Percentiles rank a stretch among this genome's conserved stretches.
Evolutionary conservation across 1,139 yeast genomes (phyloP).

Genomic region (Yamadazyma spencermartinsiae): DNA sequence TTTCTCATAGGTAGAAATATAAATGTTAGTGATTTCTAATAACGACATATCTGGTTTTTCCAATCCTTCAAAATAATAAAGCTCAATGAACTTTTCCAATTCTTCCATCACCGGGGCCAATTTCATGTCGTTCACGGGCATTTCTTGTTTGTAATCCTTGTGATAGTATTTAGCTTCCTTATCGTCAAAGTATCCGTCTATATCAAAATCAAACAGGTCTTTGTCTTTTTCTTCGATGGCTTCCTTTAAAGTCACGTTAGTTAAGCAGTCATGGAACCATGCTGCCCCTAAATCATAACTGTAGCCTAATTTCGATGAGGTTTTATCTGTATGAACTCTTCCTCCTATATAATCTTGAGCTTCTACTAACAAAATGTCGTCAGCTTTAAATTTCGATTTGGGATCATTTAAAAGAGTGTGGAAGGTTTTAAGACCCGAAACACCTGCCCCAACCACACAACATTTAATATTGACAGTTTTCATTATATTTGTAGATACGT

Average conservation of each 20-base stretch:
- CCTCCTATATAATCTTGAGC: constrained; percentile 56
- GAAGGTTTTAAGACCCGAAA: constrained; percentile 80
- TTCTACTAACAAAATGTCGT: constrained; percentile 45
- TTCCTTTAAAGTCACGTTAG: constrained; percentile 51
- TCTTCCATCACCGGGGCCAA: constrained; percentile 51
- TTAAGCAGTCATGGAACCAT: constrained; percentile 84
- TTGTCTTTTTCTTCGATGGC: constrained; percentile 23
- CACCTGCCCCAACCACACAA: constrained; percentile 75
- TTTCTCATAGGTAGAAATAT: constrained; percentile 44
- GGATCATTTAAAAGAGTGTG: constrained; percentile 44
- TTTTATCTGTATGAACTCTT: constrained; percentile 36
- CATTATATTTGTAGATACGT: constrained; percentile 1
- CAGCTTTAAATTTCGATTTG: constrained; percentile 28
- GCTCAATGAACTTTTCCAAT: constrained; percentile 59
- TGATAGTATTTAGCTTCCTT: constrained; percentile 43
- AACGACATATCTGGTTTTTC: constrained; percentile 52
- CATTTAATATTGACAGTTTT: constrained; percentile 13
- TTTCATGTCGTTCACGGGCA: constrained; percentile 29
- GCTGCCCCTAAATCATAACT: constrained; percentile 79
- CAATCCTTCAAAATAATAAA: constrained; percentile 46
- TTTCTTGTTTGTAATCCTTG: constrained; percentile 41
- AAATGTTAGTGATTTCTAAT: constrained; percentile 46
- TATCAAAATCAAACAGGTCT: constrained; percentile 24
- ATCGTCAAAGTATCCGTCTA: constrained; percentile 53
- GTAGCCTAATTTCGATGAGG: constrained; percentile 32